Evolutionary conservation across 768 basidiomycete species (phyloP), one percentile per base, ranked within the genome.

Genomic region (Calocera viscosa): DNA sequence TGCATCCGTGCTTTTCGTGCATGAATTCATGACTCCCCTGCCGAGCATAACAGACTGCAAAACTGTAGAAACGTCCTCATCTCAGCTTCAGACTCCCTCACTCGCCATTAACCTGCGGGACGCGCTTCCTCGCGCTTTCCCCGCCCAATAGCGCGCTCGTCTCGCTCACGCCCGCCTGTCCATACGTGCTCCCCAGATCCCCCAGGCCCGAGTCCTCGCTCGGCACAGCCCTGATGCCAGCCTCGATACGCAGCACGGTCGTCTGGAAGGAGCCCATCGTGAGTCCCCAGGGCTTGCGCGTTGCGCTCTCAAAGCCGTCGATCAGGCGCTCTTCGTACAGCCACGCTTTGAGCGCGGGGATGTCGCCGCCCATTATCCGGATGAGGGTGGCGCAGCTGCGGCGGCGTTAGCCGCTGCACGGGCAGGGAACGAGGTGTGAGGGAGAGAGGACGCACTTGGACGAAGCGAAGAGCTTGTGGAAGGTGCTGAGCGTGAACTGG

Each of bases 321-420:
- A 86, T 85, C 34, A 91, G 72, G 17, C 88, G 82, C 69, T 91
- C 89, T 49, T 91, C 86, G 10, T 78, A 73, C n/a, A 91, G 74
- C 63, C 89, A 71, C 0, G 80, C 69, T 43, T 80, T 76, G 39
- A 90, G 70, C 67, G 86, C 86, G 7, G 78, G 74, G 2, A 86
- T 72, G 22, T 80, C 78, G 1, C 88, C 87, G 2, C 87, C 90
- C 69, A 89, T 86, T 65, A 86, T 83, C 0, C 81, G 82, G 17
- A 86, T 74, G 63, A 91, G 69, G 0, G 86, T 86, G 0, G 86
- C 82, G 0, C 84, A 49, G 63, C 70, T 79, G 74, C 87, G 63
- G 11, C 2, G 65, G 38, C 60, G 26, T 47, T 63, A 19, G 40
- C 67, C 41, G n/a, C 49, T 24, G 65, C 19, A 65, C n/a, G 41